These are phyloP conservation scores for Vigna unguiculata DNA, from an alignment of 306 rosid genomes.

Conservation along the genomic window DNA sequence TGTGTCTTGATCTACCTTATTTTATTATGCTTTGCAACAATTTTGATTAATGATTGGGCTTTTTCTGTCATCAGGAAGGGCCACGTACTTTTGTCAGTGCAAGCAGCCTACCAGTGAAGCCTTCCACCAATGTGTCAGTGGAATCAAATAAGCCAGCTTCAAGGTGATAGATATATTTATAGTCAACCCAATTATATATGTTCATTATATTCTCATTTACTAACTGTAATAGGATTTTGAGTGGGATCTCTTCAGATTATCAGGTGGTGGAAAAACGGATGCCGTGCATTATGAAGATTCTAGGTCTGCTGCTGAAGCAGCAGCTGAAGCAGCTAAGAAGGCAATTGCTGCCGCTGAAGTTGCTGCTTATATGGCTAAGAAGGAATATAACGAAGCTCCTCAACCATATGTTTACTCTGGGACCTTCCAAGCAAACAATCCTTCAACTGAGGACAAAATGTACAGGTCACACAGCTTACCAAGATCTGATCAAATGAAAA, in stretches of 20 bases:
- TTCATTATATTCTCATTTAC: not conserved
- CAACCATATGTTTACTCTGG: conserved; percentile 40
- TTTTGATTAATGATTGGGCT: not conserved
- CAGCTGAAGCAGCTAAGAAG: conserved; percentile 83
- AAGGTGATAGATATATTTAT: conserved; percentile 32
- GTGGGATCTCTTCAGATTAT: conserved; percentile 43
- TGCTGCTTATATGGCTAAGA: conserved; percentile 89
- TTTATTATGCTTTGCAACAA: conserved; percentile 20
- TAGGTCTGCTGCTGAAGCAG: conserved; percentile 85
- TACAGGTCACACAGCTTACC: conserved; percentile 59
- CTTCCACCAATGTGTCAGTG: conserved; percentile 45
- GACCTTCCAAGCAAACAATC: conserved; percentile 41
- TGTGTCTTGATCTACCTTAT: conserved; percentile 34
- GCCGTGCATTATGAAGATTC: conserved; percentile 62
- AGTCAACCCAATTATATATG: not conserved
- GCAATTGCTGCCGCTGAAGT: conserved; percentile 96
- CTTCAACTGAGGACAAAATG: conserved; percentile 49
- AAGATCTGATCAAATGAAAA: conserved; percentile 49
- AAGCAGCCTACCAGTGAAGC: conserved; percentile 65
- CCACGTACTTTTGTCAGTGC: conserved; percentile 72
- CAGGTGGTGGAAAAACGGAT: conserved; percentile 46
- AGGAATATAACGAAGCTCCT: conserved; percentile 51
- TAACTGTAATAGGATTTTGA: conserved; percentile 25
- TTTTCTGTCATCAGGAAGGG: conserved; percentile 64
- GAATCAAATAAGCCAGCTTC: conserved; percentile 48